These are phyloP conservation scores for Thielaviopsis punctulata DNA, from an alignment of 2,329 filamentous ascomycete species.

Conservation along the genomic window DNA sequence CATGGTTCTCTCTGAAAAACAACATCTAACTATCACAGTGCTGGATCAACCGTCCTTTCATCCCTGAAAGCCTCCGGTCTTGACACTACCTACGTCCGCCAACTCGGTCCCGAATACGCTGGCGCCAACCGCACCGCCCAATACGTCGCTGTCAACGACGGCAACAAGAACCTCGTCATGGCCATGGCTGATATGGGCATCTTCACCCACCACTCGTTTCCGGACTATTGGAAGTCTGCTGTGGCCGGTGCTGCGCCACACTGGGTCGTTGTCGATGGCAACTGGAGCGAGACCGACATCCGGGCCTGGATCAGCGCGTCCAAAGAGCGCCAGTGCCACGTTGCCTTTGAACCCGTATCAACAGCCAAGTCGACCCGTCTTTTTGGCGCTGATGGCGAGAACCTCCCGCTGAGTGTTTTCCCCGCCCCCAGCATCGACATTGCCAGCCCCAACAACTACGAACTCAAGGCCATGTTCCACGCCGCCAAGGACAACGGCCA, in stretches of 20 bases:
- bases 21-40: slow-evolving; percentile 26
- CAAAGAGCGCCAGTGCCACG: slow-evolving; percentile 34
- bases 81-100: slow-evolving; percentile 43
- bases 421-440: slow-evolving; percentile 51
- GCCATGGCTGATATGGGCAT: slow-evolving; percentile 95
- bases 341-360: slow-evolving; percentile 83
- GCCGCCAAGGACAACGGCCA: slow-evolving; percentile 49
- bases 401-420: slow-evolving; percentile 32
- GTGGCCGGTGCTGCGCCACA: slow-evolving; percentile 41
- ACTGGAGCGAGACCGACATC: slow-evolving; percentile 57
- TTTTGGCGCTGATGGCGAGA: slow-evolving; percentile 30
- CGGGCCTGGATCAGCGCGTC: slow-evolving; percentile 49
- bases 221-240: slow-evolving; percentile 41
- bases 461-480: slow-evolving; percentile 63
- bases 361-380: slow-evolving; percentile 56
- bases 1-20: too few species aligned
- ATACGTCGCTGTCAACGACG: slow-evolving; percentile 80
- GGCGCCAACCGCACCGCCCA: slow-evolving; percentile 59
- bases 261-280: slow-evolving; percentile 74
- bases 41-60: slow-evolving; percentile 55
- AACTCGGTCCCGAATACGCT: slow-evolving; percentile 29
- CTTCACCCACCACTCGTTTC: slow-evolving; percentile 40
- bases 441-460: slow-evolving; percentile 66
- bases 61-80: slow-evolving; percentile 49
- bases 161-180: slow-evolving; percentile 64